Percentiles rank a stretch among this genome's conserved stretches.
These are phyloP conservation scores for Apiotrichum gamsii DNA, from an alignment of 1,284 basidiomycete genomes.

Conservation along the genomic window DNA sequence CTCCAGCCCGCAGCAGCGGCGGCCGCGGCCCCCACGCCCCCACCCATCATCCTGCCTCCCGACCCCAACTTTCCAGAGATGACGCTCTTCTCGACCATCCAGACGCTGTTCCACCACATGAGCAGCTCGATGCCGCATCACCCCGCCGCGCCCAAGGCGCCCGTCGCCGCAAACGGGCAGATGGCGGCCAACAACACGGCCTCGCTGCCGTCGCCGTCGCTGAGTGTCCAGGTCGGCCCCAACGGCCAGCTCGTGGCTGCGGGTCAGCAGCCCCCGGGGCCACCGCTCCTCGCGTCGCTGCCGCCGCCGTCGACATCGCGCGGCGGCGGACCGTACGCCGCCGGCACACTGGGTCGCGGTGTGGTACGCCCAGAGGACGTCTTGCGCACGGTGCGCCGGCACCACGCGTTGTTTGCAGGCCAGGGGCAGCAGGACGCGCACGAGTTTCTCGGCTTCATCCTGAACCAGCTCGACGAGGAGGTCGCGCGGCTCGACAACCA, in stretches of 20 bases:
- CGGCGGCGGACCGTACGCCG: conserved; percentile 43
- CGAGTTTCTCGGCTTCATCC: conserved; percentile 89
- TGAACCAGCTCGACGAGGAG: conserved; percentile 91
- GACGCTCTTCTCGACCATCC: conserved; percentile 80
- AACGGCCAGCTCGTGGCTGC: background rate
- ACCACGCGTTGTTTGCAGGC: conserved; percentile 78
- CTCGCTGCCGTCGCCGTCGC: conserved; percentile 26
- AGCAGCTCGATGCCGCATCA: conserved; percentile 41
- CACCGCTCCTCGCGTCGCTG: conserved; percentile 40
- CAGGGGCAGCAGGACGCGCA: conserved; percentile 93
- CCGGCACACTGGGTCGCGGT: conserved; percentile 59
- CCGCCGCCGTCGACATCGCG: conserved; percentile 40
- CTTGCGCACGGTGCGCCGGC: conserved; percentile 79
- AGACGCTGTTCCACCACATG: conserved; percentile 80
- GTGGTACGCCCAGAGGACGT: conserved; percentile 80
- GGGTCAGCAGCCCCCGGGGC: conserved; percentile 23
- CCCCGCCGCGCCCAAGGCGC: conserved; percentile 34
- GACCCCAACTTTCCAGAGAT: conserved; percentile 60
- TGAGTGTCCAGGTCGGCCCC: conserved; percentile 12
- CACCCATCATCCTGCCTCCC: conserved; percentile 25
- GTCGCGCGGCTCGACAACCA: conserved; percentile 61
- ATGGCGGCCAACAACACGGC: conserved; percentile 21
- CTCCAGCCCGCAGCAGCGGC: conserved; percentile 2
- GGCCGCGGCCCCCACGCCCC: conserved; percentile 1
- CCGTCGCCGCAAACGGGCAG: conserved; percentile 5